A percentile compares a stretch with the other conserved stretches of the same genome.
Conservation (phyloP, 352 stramenopile genomes). For the Phytophthora cajani region DNA sequence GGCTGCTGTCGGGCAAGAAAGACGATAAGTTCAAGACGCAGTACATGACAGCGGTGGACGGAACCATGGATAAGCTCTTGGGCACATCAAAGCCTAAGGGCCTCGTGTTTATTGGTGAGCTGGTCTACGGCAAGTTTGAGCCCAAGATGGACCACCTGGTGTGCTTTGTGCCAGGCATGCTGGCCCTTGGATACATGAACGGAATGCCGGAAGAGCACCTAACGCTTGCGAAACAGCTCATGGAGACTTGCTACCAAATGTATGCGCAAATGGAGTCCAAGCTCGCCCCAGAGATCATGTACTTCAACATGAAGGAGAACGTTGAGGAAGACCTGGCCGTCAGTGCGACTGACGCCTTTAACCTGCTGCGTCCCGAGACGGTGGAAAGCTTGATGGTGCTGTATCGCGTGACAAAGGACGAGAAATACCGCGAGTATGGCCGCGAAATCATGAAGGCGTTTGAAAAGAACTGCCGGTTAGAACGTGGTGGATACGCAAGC, state of each 20-base stretch:
- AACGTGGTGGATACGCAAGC: conserved; percentile 66
- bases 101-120: conserved; percentile 73
- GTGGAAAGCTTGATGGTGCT: conserved; percentile 93
- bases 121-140: conserved; percentile 55
- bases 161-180: conserved; percentile 91
- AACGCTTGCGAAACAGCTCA: conserved; percentile 75
- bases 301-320: conserved; percentile 72
- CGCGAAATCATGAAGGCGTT: conserved; percentile 89
- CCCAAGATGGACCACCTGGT: conserved; percentile 91
- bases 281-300: conserved; percentile 88
- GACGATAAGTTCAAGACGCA: conserved; percentile 73
- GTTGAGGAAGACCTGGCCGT: conserved; percentile 61
- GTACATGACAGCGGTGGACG: conserved; percentile 72
- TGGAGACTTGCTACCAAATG: conserved; percentile 89
- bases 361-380: conserved; percentile 91
- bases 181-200: conserved; percentile 81
- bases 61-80: conserved; percentile 65
- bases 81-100: conserved; percentile 66
- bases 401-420: conserved; percentile 90
- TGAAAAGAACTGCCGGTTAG: conserved; percentile 80
- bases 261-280: conserved; percentile 84
- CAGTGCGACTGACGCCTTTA: conserved; percentile 70
- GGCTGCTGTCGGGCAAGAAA: conserved; percentile 74
- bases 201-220: conserved; percentile 73
- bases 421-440: conserved; percentile 87